Conservation (phyloP, 179 eudicot genomes). For the Heliamphora pulchella region DNA sequence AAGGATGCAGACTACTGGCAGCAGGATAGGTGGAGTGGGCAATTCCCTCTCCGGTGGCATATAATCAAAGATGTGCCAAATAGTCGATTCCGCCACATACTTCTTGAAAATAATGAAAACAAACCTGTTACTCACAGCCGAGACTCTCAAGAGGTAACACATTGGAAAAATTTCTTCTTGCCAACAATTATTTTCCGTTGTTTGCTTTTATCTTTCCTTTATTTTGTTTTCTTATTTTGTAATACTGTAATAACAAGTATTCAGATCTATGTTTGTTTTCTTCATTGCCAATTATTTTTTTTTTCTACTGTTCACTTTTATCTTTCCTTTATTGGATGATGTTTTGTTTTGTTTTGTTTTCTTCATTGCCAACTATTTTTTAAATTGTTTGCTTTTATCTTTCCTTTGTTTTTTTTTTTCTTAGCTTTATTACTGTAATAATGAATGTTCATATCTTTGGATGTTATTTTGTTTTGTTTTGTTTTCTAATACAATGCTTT, state of each 20-base stretch:
- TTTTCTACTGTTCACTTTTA: too few relatives aligned
- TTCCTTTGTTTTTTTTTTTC: neutral
- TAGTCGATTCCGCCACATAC: conserved; percentile 73
- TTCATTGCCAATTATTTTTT: neutral
- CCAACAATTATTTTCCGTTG: neutral
- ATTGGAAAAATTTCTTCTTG: neutral
- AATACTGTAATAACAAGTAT: neutral
- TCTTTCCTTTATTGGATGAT: too few relatives aligned
- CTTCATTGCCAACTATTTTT: neutral
- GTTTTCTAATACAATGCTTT: neutral
- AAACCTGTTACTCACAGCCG: conserved; percentile 98
- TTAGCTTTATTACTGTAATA: neutral
- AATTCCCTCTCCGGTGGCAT: conserved; percentile 83
- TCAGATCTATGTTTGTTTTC: neutral
- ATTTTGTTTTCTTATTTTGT: neutral
- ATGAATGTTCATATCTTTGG: neutral
- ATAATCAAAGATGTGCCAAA: conserved; percentile 89
- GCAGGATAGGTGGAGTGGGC: conserved; percentile 99
- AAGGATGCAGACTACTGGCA: conserved; percentile 93
- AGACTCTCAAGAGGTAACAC: conserved; percentile 89
- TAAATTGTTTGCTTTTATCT: neutral
- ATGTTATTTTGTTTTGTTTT: neutral
- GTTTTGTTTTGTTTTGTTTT: too few relatives aligned
- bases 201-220: neutral
- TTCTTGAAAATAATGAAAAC: conserved; percentile 82